phyloP scores from a whole-genome alignment of 768 basidiomycete genomes.

The Ramaria rubella region DNA sequence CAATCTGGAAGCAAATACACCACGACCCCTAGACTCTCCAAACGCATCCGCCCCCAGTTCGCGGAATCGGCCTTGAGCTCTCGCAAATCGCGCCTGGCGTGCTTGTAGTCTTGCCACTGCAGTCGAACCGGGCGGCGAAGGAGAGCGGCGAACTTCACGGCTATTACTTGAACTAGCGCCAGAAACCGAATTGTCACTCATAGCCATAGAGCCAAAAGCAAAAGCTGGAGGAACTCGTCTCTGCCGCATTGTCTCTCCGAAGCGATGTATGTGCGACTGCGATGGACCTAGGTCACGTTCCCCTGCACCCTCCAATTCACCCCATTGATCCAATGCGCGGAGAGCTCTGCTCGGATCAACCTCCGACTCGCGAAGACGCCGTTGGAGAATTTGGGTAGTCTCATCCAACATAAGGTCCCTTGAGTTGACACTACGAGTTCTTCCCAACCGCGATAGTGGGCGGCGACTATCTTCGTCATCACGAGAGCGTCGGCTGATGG shows the following conservation, averaged over 20 bases:
- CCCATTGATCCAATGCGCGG: constrained; percentile 9
- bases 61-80: constrained; percentile 7
- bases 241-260: constrained; percentile 5
- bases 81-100: constrained; percentile 8
- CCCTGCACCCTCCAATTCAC: background rate
- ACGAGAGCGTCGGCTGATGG: constrained; percentile 1
- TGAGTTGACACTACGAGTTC: background rate
- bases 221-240: constrained; percentile 6
- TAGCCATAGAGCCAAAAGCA: background rate
- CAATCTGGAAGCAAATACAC: background rate
- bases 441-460: background rate
- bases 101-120: background rate
- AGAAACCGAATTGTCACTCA: background rate
- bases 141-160: constrained; percentile 3
- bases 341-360: constrained; percentile 3
- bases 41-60: constrained; percentile 3
- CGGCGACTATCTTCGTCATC: constrained; percentile 5
- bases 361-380: constrained; percentile 8
- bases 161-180: background rate
- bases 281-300: constrained; percentile 2
- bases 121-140: constrained; percentile 2
- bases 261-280: constrained; percentile 8
- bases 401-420: background rate
- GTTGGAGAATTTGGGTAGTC: constrained; percentile 2
- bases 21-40: background rate